Evolutionary conservation across 805 yeast genomes (phyloP).

Genomic region (Cyberlindnera veronae): DNA sequence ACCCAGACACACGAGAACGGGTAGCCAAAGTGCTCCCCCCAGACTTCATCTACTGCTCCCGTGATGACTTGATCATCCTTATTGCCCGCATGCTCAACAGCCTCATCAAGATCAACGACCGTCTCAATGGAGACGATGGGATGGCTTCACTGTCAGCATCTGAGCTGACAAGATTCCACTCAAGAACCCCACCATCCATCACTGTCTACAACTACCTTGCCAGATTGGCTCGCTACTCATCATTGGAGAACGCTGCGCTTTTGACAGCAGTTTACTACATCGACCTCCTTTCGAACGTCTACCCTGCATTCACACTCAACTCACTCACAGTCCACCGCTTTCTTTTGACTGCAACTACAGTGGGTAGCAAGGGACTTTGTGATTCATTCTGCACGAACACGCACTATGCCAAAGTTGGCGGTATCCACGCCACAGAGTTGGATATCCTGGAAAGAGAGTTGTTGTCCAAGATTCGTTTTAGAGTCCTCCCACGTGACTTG

Average conservation of each 20-base stretch:
- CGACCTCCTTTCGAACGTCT: constrained; percentile 76
- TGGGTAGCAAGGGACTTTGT: constrained; percentile 87
- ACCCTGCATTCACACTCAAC: constrained; percentile 76
- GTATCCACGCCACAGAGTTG: constrained; percentile 77
- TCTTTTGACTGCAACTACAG: constrained; percentile 82
- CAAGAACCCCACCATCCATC: constrained; percentile 87
- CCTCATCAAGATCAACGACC: constrained; percentile 73
- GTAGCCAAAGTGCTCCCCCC: constrained; percentile 25
- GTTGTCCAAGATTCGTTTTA: constrained; percentile 72
- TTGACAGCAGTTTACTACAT: constrained; percentile 85
- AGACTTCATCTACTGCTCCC: constrained; percentile 59
- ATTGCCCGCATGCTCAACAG: constrained; percentile 79
- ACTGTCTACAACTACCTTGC: constrained; percentile 73
- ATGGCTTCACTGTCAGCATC: constrained; percentile 30
- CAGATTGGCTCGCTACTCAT: constrained; percentile 78
- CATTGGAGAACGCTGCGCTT: constrained; percentile 78
- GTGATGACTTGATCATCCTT: constrained; percentile 65
- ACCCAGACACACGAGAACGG: not conserved
- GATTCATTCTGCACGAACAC: constrained; percentile 92
- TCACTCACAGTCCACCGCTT: constrained; percentile 93
- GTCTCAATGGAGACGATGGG: constrained; percentile 25
- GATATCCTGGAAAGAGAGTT: constrained; percentile 89
- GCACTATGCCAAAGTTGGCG: constrained; percentile 96
- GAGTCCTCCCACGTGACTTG: constrained; percentile 56
- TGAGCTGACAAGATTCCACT: constrained; percentile 82